These are phyloP conservation scores for Trifolium dubium DNA, from an alignment of 306 rosid genomes.

Conservation along the genomic window DNA sequence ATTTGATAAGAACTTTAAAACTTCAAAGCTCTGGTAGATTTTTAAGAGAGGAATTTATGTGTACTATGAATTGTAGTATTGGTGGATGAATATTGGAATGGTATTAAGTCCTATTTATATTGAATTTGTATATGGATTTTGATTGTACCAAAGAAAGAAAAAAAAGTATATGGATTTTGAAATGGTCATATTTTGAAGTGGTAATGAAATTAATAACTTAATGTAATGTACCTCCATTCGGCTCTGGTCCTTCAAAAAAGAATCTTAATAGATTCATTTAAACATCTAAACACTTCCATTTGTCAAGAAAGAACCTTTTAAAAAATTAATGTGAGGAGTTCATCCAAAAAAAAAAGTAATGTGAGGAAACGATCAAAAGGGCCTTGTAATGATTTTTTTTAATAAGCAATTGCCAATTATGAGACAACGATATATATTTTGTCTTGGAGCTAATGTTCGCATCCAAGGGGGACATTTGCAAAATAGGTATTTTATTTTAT, in stretches of 20 bases:
- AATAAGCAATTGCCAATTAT: neutral
- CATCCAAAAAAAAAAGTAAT: neutral
- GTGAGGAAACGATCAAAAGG: neutral
- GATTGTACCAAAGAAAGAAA: too few species aligned
- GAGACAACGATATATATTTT: conserved; percentile 5
- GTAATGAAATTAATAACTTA: conserved; percentile 22
- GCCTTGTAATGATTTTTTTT: neutral
- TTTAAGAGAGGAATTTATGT: neutral
- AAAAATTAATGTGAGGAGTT: neutral
- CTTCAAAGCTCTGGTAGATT: conserved; percentile 16
- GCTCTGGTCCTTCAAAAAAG: conserved; percentile 15
- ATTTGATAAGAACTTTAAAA: conserved; percentile 23
- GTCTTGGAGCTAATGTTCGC: conserved; percentile 30
- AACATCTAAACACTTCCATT: neutral
- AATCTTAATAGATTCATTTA: conserved; percentile 14
- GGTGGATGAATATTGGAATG: conserved; percentile 14
- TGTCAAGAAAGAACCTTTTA: neutral
- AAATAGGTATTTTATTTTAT: too few species aligned
- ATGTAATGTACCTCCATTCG: neutral
- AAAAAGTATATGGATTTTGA: neutral
- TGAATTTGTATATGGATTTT: too few species aligned
- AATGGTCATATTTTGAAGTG: conserved; percentile 40
- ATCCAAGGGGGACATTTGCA: neutral
- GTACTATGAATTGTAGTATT: neutral
- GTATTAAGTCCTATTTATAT: conserved; percentile 32